Conservation (phyloP, 192 early-diverging fungal genomes). For the Phycomyces nitens region DNA sequence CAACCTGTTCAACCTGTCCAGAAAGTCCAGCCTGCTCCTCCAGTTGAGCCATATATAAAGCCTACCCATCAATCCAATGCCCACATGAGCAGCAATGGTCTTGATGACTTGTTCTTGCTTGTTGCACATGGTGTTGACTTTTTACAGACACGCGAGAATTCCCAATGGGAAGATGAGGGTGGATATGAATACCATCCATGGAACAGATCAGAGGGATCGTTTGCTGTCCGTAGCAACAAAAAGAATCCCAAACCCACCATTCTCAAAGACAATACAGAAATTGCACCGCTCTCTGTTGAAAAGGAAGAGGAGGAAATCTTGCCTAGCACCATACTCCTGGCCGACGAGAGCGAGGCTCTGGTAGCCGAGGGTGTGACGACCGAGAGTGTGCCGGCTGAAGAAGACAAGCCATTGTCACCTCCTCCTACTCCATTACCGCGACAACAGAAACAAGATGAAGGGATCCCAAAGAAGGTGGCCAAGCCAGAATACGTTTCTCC, state of each 20-base stretch:
- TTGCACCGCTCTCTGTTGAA: not conserved
- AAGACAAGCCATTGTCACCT: slow-evolving; percentile 16
- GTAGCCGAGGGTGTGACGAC: not conserved
- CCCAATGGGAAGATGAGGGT: slow-evolving; percentile 33
- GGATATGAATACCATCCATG: slow-evolving; percentile 28
- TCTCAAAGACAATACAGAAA: not conserved
- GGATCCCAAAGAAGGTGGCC: not conserved
- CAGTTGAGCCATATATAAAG: not conserved
- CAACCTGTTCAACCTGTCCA: too few species aligned
- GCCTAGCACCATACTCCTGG: not conserved
- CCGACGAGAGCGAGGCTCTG: not conserved
- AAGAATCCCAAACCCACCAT: not conserved
- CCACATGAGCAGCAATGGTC: not conserved
- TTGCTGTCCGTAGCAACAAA: slow-evolving; percentile 10
- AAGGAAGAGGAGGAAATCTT: not conserved
- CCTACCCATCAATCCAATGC: not conserved
- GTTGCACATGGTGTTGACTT: slow-evolving; percentile 32
- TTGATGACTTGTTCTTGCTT: slow-evolving; percentile 25
- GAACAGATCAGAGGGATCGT: slow-evolving; percentile 22
- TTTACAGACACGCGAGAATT: slow-evolving; percentile 20
- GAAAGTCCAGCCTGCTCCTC: not conserved
- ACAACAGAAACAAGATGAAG: slow-evolving; percentile 2
- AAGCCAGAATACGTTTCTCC: slow-evolving; percentile 1
- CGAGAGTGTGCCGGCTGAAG: slow-evolving; percentile 2
- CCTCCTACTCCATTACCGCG: slow-evolving; percentile 16